Conservation (phyloP, 148 eudicot genomes). For the Rheum nobile region DNA sequence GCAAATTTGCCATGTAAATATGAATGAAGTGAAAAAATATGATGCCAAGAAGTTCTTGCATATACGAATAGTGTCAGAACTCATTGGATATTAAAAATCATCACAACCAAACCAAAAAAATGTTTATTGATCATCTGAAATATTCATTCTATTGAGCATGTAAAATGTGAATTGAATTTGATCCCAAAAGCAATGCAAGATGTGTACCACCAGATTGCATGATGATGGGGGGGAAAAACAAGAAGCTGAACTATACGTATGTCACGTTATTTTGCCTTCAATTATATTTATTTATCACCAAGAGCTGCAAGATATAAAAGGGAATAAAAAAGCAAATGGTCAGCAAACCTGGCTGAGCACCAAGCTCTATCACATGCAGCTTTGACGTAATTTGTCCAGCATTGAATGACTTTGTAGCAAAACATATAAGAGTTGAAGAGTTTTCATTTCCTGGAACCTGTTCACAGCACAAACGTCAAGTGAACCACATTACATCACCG, state of each 20-base stretch:
- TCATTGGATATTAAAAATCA: background rate
- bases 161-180: background rate
- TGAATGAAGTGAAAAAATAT: background rate
- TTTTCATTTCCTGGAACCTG: slow-evolving; percentile 68
- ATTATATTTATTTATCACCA: background rate
- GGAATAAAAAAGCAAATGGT: background rate
- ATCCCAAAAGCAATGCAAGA: background rate
- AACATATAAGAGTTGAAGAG: slow-evolving; percentile 51
- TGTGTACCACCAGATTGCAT: background rate
- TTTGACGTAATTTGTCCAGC: slow-evolving; percentile 65
- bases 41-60: background rate
- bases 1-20: background rate
- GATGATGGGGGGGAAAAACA: background rate
- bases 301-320: background rate
- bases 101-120: background rate
- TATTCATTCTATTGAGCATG: background rate
- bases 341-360: slow-evolving; percentile 53
- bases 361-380: slow-evolving; percentile 70
- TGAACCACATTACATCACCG: background rate
- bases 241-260: background rate
- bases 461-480: background rate
- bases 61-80: background rate
- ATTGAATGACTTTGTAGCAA: slow-evolving; percentile 54
- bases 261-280: background rate
- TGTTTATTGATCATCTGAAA: background rate